Conservation (phyloP, 495 filamentous ascomycete species). For the Podospora sp. region DNA sequence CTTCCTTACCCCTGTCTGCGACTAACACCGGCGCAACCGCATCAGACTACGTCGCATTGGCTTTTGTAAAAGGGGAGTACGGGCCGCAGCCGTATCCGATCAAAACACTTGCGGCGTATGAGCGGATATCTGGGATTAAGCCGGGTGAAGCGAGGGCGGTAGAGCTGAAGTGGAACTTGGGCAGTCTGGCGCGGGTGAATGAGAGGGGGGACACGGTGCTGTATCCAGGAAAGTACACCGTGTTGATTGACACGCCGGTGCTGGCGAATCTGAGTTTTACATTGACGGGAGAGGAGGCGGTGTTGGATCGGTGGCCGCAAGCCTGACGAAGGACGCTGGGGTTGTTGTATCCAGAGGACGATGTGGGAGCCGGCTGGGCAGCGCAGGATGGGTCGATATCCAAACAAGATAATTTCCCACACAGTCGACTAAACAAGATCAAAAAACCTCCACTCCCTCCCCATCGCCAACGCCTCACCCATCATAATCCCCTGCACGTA, state of each 20-base stretch:
- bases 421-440: background rate
- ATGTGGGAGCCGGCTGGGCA: too few species aligned
- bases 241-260: too few species aligned
- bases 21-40: slow-evolving; percentile 55
- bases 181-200: slow-evolving; percentile 60
- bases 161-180: slow-evolving; percentile 56
- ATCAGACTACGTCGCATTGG: slow-evolving; percentile 64
- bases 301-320: too few species aligned
- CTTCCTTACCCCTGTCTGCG: slow-evolving; percentile 38
- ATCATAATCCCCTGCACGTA: slow-evolving; percentile 11
- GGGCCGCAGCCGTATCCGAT: slow-evolving; percentile 65
- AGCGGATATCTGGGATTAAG: slow-evolving; percentile 51
- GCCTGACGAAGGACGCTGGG: too few species aligned
- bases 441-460: background rate
- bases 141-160: slow-evolving; percentile 42
- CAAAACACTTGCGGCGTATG: slow-evolving; percentile 65
- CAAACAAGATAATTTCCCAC: too few species aligned
- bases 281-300: too few species aligned
- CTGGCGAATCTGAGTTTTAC: too few species aligned
- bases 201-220: slow-evolving; percentile 50
- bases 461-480: slow-evolving; percentile 4
- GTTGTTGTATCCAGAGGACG: too few species aligned
- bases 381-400: too few species aligned
- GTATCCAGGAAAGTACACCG: too few species aligned
- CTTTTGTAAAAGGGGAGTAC: slow-evolving; percentile 55